Evolutionary conservation across 2,329 filamentous ascomycete genomes (phyloP), one percentile per base, ranked within the genome.

Genomic region (Sarocladiaceae sp.): DNA sequence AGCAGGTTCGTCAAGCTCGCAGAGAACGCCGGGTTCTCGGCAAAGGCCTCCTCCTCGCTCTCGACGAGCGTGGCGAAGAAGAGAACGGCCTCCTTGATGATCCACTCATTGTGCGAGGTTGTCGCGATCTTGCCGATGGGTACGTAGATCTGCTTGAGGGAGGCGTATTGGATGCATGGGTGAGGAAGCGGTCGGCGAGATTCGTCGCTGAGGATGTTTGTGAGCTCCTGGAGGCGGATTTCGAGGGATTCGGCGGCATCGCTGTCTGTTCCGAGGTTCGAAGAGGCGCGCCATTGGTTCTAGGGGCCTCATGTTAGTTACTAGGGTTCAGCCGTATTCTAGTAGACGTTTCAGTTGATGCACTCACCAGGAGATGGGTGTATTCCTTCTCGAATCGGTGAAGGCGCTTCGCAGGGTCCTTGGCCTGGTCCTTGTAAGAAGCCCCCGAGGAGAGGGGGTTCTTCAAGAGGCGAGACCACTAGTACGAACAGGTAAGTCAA

Each of bases 31-130:
- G 83, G 78, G 57, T 86, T 94, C 58, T 94, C 87, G 39, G 96
- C 80, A 57, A 97, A 94, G 27, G 89, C 88, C 60, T 96, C 93
- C 66, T 96, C 90, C 63, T 97, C 93, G 61, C 89, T 93, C 65
- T 98, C 93, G 56, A 97, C 87, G 50, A 98, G 75, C 13, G 88
- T 89, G 46, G 88, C 88, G 64, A 96, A 96, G 59, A 96, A 82
- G 32, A 83, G 72, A 29, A 95, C 85, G 20, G 87, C 85, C 58
- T 91, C 86, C 51, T 84, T 82, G 53, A 97, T 84, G 57, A 96
- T 83, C 58, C 80, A 83, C 55, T 94, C 85, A 62, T 95, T 86
- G 61, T 88, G 84, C 24, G 86, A 89, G 0, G 84, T 83, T 2
- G 87, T 81, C 3, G 90, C 89, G 53, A 97, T 89, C 66, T 95